Percentiles rank a stretch among this genome's conserved stretches.
These are phyloP conservation scores for Plantago ovata DNA, from an alignment of 257 asterid species.

Conservation along the genomic window DNA sequence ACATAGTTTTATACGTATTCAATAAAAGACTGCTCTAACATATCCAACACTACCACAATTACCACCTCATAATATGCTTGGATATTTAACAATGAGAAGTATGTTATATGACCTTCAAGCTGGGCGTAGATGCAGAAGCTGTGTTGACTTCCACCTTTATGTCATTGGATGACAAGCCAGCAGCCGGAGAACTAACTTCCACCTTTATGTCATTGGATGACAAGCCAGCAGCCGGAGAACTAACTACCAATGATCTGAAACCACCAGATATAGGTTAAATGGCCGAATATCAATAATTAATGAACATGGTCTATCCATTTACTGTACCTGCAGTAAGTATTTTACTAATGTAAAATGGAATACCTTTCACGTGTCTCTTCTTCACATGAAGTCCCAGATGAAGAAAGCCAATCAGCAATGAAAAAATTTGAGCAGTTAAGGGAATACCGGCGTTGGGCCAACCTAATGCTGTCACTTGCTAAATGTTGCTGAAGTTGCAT, in stretches of 20 bases:
- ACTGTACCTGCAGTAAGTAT: too few species aligned
- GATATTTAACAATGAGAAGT: conserved; percentile 5
- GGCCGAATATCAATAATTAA: too few species aligned
- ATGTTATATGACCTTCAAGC: conserved; percentile 54
- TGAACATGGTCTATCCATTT: too few species aligned
- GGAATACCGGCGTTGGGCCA: conserved; percentile 43
- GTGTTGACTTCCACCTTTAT: conserved; percentile 39
- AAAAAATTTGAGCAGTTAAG: conserved; percentile 70
- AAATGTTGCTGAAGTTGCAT: conserved; percentile 34
- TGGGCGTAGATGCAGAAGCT: conserved; percentile 34
- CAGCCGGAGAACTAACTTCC: conserved; percentile 39
- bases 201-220: conserved; percentile 44
- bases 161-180: conserved; percentile 44
- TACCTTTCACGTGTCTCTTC: conserved; percentile 82
- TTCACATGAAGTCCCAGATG: conserved; percentile 89
- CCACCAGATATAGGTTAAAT: conserved; percentile 1
- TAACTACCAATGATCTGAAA: conserved; percentile 61
- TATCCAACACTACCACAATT: too few species aligned
- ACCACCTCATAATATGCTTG: neutral
- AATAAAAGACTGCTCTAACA: neutral
- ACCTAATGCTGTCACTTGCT: conserved; percentile 38
- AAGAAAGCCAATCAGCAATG: conserved; percentile 74
- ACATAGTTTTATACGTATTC: too few species aligned
- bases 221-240: conserved; percentile 37
- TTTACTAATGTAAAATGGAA: too few species aligned